phyloP scores from a whole-genome alignment of 768 basidiomycete species.

The Ramaria sp. region DNA sequence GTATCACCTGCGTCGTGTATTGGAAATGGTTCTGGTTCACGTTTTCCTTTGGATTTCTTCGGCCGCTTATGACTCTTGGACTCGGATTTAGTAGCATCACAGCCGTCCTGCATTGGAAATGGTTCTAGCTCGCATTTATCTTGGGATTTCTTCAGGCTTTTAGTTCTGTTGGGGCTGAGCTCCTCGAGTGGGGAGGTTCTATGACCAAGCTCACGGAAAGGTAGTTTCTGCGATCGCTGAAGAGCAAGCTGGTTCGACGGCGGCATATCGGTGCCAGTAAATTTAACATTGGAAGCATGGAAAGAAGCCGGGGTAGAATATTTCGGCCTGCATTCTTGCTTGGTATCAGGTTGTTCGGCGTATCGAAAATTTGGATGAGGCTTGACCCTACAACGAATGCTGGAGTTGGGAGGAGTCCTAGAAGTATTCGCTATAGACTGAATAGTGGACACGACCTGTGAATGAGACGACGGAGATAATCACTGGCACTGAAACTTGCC shows the following conservation, averaged over 20 bases:
- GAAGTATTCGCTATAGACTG: no score
- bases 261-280: background rate
- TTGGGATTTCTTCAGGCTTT: background rate
- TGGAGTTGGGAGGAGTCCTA: no score
- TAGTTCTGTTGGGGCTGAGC: slow-evolving; percentile 2
- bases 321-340: background rate
- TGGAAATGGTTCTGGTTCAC: background rate
- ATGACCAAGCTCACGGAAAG: background rate
- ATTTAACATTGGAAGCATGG: background rate
- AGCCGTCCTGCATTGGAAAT: slow-evolving; percentile 6
- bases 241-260: background rate
- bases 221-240: background rate
- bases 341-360: background rate
- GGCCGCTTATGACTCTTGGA: background rate
- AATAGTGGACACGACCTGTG: no score
- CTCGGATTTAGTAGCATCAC: background rate
- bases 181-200: slow-evolving; percentile 2
- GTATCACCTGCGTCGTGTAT: background rate
- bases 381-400: no score
- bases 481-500: no score
- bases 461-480: no score
- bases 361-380: no score
- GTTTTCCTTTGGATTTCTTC: no score
- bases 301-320: background rate
- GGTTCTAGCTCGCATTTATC: background rate